Percentiles rank a stretch among this genome's conserved stretches.
phyloP scores from a whole-genome alignment of 768 basidiomycete genomes.

The Phanerodontia chrysosporium region DNA sequence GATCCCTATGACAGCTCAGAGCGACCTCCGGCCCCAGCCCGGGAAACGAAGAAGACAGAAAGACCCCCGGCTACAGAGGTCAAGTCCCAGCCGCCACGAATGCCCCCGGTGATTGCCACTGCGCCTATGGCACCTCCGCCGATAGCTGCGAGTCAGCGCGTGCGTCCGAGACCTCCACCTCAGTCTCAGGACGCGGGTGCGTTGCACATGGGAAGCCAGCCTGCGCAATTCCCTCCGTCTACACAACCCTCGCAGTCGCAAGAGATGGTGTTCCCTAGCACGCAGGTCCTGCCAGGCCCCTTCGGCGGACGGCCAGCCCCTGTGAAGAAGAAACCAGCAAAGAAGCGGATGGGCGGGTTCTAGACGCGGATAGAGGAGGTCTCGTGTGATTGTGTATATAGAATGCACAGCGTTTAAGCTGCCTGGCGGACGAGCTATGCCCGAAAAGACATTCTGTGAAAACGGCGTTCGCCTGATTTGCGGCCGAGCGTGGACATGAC shows the following conservation, averaged over 20 bases:
- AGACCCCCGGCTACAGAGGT: not conserved
- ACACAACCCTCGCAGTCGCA: conserved; percentile 30
- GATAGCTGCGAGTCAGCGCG: conserved; percentile 15
- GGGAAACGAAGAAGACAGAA: not conserved
- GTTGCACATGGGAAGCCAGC: conserved; percentile 17
- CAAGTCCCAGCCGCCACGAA: not conserved
- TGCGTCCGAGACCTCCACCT: not conserved
- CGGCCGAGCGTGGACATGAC: not conserved
- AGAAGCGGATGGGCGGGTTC: conserved; percentile 76
- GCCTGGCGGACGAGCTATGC: not conserved
- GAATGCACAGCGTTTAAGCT: not conserved
- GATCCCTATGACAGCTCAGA: conserved; percentile 46
- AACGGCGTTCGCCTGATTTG: not conserved
- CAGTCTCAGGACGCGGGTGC: conserved; percentile 6
- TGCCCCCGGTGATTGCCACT: conserved; percentile 34
- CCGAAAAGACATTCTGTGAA: not conserved
- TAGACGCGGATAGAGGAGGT: conserved; percentile 27
- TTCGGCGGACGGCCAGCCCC: conserved; percentile 56
- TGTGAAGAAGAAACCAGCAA: conserved; percentile 52
- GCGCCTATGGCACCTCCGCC: conserved; percentile 18
- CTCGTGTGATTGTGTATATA: not conserved
- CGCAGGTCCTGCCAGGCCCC: conserved; percentile 67
- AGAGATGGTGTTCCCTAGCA: conserved; percentile 46
- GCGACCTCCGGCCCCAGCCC: not conserved
- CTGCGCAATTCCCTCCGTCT: conserved; percentile 2